Evolutionary conservation across 1,139 yeast genomes (phyloP), one percentile per base, ranked within the genome.

Genomic region (Yamadazyma triangularis): DNA sequence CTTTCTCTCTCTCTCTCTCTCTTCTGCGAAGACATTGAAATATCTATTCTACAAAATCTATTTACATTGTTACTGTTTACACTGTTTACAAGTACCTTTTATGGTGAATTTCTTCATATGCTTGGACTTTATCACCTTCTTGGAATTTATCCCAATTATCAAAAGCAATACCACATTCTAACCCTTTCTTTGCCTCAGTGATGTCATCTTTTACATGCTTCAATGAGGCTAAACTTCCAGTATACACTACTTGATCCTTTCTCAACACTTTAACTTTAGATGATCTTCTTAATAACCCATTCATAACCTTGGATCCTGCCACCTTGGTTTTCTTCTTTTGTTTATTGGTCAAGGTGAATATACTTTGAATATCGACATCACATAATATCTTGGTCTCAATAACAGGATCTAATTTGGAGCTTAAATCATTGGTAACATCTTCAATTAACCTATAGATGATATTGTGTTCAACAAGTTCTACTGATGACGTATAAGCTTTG

Each of bases 401-500:
- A 12, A 73, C 73, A 3, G 95, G 93, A 31, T 74, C 69, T 45
- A 93, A 63, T 34, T 72, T 67, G 3, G 71, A 58, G 4, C 83
- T 73, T 28, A 91, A 64, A 13, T 70, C 76, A 8, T 70, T 73
- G 1, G 89, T 77, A 4, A 91, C 95, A 31, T 81, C 84, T 47
- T 91, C 96, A 35, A 91, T 79, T 41, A 93, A 69, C 44, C 89
- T 80, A 53, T 91, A 91, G 37, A 91, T 91, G 35, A 91, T 85
- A 36, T 81, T 84, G 53, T 80, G 87, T 31, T 77, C 77, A 32
- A 65, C 67, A 22, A 91, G 64, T 9, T 62, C 63, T n/a, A 91
- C 81, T 2, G 75, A 73, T 15, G 63, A 61, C 27, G 63, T 66
- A 20, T 72, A 73, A 0, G 95, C 95, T 38, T 76, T 70, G 31